Base-by-base conservation (phyloP, 2,329 filamentous ascomycete species). In the Fusarium ambrosium region DNA sequence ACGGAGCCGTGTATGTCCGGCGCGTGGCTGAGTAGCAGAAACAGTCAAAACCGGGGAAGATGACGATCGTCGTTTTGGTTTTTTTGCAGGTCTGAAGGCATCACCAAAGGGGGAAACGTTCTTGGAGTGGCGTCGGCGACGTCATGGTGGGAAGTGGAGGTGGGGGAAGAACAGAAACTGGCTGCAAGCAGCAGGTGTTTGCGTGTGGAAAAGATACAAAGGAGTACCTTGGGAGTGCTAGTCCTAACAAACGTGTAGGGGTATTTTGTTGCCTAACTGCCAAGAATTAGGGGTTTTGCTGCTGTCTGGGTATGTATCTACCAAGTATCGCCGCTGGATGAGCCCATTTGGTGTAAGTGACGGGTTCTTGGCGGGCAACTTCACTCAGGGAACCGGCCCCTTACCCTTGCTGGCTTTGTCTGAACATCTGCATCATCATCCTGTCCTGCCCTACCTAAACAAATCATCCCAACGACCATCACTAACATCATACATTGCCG, bases 291-390 rank as follows among this genome's bases (percentile, higher is more conserved):
- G 60, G 24, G 10, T 4, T 11, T n/a, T 10, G 11, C 20, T 32
- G 32, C 39, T n/a, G 13, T 27, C 27, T 6, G 16, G 18, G 4
- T 14, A n/a, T 41, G 60, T 64, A 72, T 43, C 56, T 22, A 4
- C 0, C 9, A 59, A n/a, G 56, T 59, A 59, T n/a, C 43, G 11
- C 32, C 24, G 34, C 4, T 11, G 13, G 22, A 37, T 51, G 36
- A 41, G 36, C 62, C 68, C 36, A 66, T 71, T 66, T 48, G 48
- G 72, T 73, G 70, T 77, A 74, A 77, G 76, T 75, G 69, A 41
- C 37, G 56, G 48, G 67, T 36, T 64, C 72, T 74, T 75, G 65
- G 72, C 72, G 58, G 36, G 59, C 67, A 51, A 32, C 16, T 53
- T 53, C 48, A 73, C 55, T 27, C 43, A 53, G 59, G 63, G 34